phyloP scores from a whole-genome alignment of 129 eudicot genomes.

The Escallonia herrerae region DNA sequence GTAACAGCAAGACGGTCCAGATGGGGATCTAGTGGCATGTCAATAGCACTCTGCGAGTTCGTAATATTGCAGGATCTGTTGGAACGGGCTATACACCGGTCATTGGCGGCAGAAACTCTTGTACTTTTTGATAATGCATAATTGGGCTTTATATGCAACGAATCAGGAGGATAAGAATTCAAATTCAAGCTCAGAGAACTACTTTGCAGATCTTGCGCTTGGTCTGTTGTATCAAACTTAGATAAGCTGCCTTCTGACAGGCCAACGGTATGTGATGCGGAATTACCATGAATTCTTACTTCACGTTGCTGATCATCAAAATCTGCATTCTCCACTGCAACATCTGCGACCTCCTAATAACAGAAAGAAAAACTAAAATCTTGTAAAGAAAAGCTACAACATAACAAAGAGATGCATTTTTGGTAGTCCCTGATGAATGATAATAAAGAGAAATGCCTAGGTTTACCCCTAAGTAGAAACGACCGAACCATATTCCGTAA shows the following conservation, averaged over 20 bases:
- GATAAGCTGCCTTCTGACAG: neutral
- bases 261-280: slow-evolving; percentile 15
- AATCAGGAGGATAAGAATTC: slow-evolving; percentile 24
- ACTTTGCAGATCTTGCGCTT: slow-evolving; percentile 5
- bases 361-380: slow-evolving; percentile 1
- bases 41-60: neutral
- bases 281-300: slow-evolving; percentile 13
- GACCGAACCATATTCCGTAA: too few species aligned
- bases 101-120: slow-evolving; percentile 19
- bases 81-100: slow-evolving; percentile 7
- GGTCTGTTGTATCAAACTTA: slow-evolving; percentile 7
- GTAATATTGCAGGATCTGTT: slow-evolving; percentile 20
- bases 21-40: slow-evolving; percentile 9
- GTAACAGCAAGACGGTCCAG: slow-evolving; percentile 11
- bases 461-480: too few species aligned
- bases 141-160: slow-evolving; percentile 12
- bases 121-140: slow-evolving; percentile 18
- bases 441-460: too few species aligned
- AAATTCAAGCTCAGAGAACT: slow-evolving; percentile 30
- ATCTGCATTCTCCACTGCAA: slow-evolving; percentile 23
- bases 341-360: slow-evolving; percentile 36
- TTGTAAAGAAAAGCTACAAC: too few species aligned
- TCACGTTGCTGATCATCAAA: slow-evolving; percentile 22
- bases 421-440: too few species aligned
- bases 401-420: too few species aligned